These are phyloP conservation scores for Suillus subaureus DNA, from an alignment of 768 basidiomycete genomes.

Conservation along the genomic window DNA sequence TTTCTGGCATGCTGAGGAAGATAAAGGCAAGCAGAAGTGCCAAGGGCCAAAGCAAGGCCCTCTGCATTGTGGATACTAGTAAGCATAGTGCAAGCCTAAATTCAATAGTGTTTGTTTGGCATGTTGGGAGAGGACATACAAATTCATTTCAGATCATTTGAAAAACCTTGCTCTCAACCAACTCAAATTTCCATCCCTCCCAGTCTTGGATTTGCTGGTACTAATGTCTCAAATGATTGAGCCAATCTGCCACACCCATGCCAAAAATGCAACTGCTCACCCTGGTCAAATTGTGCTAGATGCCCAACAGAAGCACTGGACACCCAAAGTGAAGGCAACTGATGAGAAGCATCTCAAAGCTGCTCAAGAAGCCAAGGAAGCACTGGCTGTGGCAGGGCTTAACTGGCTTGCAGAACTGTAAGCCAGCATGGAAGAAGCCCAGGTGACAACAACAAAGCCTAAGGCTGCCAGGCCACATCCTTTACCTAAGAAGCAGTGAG, in stretches of 20 bases:
- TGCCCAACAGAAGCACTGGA: slow-evolving; percentile 8
- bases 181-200: not conserved
- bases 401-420: slow-evolving; percentile 8
- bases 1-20: not conserved
- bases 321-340: slow-evolving; percentile 12
- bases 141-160: not conserved
- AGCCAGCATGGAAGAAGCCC: not conserved
- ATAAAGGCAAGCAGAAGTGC: not conserved
- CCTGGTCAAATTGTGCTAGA: slow-evolving; percentile 13
- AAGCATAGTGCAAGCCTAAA: not conserved
- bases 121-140: not conserved
- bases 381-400: not conserved
- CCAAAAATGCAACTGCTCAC: slow-evolving; percentile 9
- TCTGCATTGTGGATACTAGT: not conserved
- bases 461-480: slow-evolving; percentile 8
- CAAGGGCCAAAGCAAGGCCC: not conserved
- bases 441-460: not conserved
- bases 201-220: not conserved
- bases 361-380: slow-evolving; percentile 6
- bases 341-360: slow-evolving; percentile 12
- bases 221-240: not conserved
- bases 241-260: not conserved
- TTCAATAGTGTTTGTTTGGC: not conserved
- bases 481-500: not conserved
- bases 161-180: not conserved